Percentiles rank a stretch among this genome's conserved stretches.
Evolutionary conservation across 164 flowering plant genomes (phyloP).

Genomic region (Annona squamosa): DNA sequence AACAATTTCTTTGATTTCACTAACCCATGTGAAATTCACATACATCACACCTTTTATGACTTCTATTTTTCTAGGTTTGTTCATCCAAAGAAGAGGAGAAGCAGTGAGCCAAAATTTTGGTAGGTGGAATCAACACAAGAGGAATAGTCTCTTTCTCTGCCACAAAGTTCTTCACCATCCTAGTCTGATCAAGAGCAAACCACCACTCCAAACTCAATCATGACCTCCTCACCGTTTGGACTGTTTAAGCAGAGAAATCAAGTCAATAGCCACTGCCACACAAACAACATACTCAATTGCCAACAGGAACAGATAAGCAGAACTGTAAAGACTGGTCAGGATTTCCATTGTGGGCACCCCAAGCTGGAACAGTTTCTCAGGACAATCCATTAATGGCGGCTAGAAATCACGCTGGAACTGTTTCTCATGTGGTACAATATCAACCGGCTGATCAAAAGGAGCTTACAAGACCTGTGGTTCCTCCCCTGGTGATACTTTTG

Average conservation of each 20-base stretch:
- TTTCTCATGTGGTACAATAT: background rate
- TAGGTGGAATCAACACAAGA: constrained; percentile 63
- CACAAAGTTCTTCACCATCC: constrained; percentile 79
- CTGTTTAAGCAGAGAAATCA: constrained; percentile 26
- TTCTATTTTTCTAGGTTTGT: constrained; percentile 27
- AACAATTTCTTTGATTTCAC: background rate
- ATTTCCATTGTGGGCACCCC: constrained; percentile 20
- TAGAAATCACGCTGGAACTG: constrained; percentile 5
- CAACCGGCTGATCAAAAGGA: constrained; percentile 20
- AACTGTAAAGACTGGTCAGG: constrained; percentile 17
- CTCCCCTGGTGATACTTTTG: constrained; percentile 37
- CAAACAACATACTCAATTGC: constrained; percentile 9
- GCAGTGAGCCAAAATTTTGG: constrained; percentile 25
- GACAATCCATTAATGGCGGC: constrained; percentile 16
- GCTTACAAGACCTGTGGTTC: constrained; percentile 20
- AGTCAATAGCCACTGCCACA: constrained; percentile 15
- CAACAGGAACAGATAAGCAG: constrained; percentile 14
- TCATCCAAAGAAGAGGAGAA: constrained; percentile 57
- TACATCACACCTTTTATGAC: background rate
- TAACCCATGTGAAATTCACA: background rate
- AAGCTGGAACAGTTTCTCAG: constrained; percentile 26
- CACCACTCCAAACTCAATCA: constrained; percentile 16
- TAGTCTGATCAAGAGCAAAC: constrained; percentile 81
- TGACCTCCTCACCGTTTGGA: constrained; percentile 25
- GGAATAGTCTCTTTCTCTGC: constrained; percentile 69